These are phyloP conservation scores for Cucurbita argyrosperma DNA, from an alignment of 306 rosid species.

Conservation along the genomic window DNA sequence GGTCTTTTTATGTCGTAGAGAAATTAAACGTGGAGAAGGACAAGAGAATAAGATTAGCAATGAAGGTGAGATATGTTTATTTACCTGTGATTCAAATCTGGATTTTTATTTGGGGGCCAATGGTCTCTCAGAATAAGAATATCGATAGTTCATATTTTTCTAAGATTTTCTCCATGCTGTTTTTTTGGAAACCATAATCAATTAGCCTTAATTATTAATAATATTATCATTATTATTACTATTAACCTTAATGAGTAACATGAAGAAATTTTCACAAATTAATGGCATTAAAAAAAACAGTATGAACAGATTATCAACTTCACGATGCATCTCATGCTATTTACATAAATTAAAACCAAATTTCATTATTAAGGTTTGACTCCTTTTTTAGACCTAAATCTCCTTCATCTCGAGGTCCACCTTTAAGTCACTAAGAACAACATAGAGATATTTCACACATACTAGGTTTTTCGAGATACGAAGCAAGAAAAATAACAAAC, in stretches of 20 bases:
- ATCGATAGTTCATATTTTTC: conserved; percentile 56
- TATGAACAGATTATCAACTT: too few relatives aligned
- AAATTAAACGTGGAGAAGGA: neutral
- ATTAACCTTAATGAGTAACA: neutral
- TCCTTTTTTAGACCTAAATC: neutral
- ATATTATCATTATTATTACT: too few relatives aligned
- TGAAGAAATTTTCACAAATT: neutral
- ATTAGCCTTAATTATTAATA: neutral
- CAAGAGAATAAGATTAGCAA: neutral
- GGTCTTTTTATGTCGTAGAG: neutral
- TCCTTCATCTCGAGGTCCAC: neutral
- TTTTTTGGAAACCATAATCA: neutral
- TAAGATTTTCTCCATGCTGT: conserved; percentile 45
- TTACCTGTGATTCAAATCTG: conserved; percentile 37
- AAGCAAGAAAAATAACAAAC: neutral
- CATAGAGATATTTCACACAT: neutral
- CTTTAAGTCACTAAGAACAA: neutral
- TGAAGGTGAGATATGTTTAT: neutral
- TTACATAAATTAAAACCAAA: neutral
- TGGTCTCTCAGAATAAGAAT: conserved; percentile 17
- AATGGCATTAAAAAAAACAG: neutral
- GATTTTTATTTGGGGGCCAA: conserved; percentile 1
- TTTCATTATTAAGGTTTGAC: neutral
- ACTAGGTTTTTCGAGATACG: conserved; percentile 9
- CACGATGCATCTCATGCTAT: neutral